These are phyloP conservation scores for Thraustochytrium sp. DNA, from an alignment of 352 stramenopile species.

Conservation along the genomic window DNA sequence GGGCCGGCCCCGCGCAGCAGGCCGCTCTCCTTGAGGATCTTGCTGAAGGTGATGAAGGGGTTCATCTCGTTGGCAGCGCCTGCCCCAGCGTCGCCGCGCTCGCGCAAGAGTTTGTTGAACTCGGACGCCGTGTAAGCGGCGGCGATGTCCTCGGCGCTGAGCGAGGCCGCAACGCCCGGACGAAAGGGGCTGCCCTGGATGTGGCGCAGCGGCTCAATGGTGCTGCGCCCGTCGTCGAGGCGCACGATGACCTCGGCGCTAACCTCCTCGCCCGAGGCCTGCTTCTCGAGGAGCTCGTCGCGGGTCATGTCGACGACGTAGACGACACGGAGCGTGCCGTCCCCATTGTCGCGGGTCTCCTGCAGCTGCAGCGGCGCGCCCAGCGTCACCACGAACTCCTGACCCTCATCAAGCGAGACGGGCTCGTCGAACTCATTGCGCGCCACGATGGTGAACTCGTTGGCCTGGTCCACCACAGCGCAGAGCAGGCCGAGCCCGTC, in stretches of 20 bases:
- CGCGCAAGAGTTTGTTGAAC: slow-evolving; percentile 22
- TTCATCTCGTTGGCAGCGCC: not conserved
- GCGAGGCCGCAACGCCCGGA: slow-evolving; percentile 16
- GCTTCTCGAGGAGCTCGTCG: slow-evolving; percentile 43
- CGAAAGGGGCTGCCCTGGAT: slow-evolving; percentile 37
- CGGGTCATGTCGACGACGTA: slow-evolving; percentile 46
- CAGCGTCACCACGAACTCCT: slow-evolving; percentile 13
- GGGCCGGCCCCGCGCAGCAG: not conserved
- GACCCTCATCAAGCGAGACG: not conserved
- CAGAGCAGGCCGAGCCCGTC: slow-evolving; percentile 23
- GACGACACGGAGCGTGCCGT: slow-evolving; percentile 47
- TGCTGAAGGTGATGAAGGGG: slow-evolving; percentile 32
- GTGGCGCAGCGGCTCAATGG: not conserved
- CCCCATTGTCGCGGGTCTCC: slow-evolving; percentile 47
- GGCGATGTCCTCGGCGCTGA: slow-evolving; percentile 36
- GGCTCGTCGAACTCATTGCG: slow-evolving; percentile 46
- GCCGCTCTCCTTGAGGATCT: slow-evolving; percentile 36
- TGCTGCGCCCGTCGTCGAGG: slow-evolving; percentile 41
- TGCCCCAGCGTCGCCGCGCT: not conserved
- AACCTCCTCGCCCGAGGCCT: slow-evolving; percentile 47
- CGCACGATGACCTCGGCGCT: slow-evolving; percentile 40
- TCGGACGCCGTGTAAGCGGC: slow-evolving; percentile 33
- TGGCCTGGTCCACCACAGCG: slow-evolving; percentile 30
- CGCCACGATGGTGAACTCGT: slow-evolving; percentile 43
- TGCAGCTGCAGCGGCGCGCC: not conserved